Evolutionary conservation across 2,329 filamentous ascomycete genomes (phyloP).

Genomic region (Neonectria punicea): DNA sequence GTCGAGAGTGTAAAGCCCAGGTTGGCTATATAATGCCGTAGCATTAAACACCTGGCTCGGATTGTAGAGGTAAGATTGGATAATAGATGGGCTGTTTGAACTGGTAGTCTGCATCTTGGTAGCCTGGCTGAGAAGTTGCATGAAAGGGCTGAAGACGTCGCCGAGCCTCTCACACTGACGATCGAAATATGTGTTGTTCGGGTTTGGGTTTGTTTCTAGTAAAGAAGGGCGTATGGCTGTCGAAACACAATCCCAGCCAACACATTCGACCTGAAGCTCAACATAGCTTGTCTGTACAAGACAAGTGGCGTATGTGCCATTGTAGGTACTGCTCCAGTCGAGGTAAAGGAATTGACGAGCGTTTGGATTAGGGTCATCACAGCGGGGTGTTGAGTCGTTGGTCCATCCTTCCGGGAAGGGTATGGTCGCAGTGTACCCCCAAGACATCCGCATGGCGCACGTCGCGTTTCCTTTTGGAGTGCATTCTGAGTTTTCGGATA

Average conservation of each 20-base stretch:
- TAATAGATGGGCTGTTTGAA: neutral
- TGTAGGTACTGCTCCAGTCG: neutral
- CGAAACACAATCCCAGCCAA: slow-evolving; percentile 10
- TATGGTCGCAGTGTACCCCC: neutral
- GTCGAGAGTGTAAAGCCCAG: neutral
- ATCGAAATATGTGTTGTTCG: slow-evolving; percentile 17
- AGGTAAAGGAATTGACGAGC: neutral
- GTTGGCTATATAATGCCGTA: neutral
- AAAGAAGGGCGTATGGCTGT: slow-evolving; percentile 8
- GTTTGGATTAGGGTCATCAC: neutral
- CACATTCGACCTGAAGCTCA: slow-evolving; percentile 9
- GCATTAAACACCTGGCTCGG: neutral
- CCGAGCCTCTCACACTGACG: neutral
- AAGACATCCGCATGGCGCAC: neutral
- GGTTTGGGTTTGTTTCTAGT: neutral
- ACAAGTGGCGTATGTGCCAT: slow-evolving; percentile 3
- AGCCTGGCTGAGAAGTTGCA: neutral
- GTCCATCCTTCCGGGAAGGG: neutral
- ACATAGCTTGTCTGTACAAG: slow-evolving; percentile 4
- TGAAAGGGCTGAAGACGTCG: neutral
- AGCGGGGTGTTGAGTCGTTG: neutral
- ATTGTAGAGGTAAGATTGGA: slow-evolving; percentile 5
- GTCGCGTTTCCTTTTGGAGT: neutral
- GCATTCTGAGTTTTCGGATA: neutral
- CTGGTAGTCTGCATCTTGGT: neutral